Percentiles rank a stretch among this genome's conserved stretches.
phyloP scores from a whole-genome alignment of 1,284 basidiomycete species.

The Meira nashicola region DNA sequence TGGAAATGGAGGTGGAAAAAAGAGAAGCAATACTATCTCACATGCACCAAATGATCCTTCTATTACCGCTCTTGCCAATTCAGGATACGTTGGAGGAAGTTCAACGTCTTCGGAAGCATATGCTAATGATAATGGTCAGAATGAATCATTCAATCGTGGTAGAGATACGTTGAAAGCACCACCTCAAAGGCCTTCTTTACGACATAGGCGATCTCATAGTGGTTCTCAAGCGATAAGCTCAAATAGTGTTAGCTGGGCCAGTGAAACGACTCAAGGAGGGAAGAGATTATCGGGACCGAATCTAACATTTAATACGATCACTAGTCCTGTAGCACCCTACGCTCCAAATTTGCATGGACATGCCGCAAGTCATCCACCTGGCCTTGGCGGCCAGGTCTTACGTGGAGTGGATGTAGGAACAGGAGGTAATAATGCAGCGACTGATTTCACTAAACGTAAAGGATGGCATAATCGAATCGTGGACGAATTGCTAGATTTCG shows the following conservation, averaged over 20 bases:
- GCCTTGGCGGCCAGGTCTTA: conserved; percentile 26
- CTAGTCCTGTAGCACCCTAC: background rate
- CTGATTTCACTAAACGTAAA: conserved; percentile 45
- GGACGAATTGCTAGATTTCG: conserved; percentile 45
- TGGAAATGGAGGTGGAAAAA: background rate
- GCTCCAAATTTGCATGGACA: conserved; percentile 21
- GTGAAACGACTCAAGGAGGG: background rate
- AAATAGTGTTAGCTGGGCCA: background rate
- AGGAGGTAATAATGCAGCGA: conserved; percentile 28
- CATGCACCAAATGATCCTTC: background rate
- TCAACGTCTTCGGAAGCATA: background rate
- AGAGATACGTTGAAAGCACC: background rate
- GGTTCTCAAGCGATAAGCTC: background rate
- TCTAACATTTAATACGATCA: background rate
- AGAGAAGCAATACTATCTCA: background rate
- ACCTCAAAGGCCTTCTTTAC: background rate
- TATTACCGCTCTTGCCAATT: background rate
- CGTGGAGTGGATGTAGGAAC: conserved; percentile 31
- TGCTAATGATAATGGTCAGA: background rate
- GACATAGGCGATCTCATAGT: conserved; percentile 5
- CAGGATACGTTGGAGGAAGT: background rate
- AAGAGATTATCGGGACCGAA: background rate
- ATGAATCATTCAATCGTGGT: too few relatives aligned
- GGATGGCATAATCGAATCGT: conserved; percentile 43
- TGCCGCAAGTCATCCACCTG: conserved; percentile 35